Evolutionary conservation across 73 alveolate species (phyloP).

Genomic region (Tetrahymena thermophila): DNA sequence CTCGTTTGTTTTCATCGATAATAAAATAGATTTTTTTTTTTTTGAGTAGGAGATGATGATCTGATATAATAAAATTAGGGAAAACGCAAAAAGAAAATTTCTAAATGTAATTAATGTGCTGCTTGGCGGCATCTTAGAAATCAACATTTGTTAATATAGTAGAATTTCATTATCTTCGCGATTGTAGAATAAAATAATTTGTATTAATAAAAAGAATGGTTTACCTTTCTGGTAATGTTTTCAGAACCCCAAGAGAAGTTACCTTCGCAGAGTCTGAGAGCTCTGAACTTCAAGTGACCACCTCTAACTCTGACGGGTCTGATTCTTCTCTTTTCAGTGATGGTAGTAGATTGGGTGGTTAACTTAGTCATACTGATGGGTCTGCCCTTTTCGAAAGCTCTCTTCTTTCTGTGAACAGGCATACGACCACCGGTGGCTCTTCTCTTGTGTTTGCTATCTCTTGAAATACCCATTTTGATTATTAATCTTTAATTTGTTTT

Average conservation of each 20-base stretch:
- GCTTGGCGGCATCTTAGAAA: neutral
- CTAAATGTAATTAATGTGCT: neutral
- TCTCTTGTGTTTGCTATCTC: conserved; percentile 94
- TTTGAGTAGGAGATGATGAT: neutral
- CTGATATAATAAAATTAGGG: neutral
- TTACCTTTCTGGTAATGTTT: conserved; percentile 23
- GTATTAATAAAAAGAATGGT: neutral
- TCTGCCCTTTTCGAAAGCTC: conserved; percentile 95
- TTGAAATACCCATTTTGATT: conserved; percentile 84
- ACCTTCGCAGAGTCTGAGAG: conserved; percentile 86
- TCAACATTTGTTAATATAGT: neutral
- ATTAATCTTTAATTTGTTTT: neutral
- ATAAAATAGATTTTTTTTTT: neutral
- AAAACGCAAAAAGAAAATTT: neutral
- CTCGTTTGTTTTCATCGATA: neutral
- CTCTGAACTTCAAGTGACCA: conserved; percentile 88
- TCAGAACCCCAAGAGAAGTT: conserved; percentile 94
- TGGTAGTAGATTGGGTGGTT: neutral
- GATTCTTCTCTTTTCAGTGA: conserved; percentile 37
- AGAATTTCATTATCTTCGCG: neutral
- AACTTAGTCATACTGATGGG: conserved; percentile 86
- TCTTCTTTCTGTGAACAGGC: conserved; percentile 97
- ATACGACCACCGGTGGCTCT: conserved; percentile 96
- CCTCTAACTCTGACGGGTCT: conserved; percentile 82
- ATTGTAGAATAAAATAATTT: neutral